Evolutionary conservation across 345 rosid genomes (phyloP).

Genomic region (Salix udensis): DNA sequence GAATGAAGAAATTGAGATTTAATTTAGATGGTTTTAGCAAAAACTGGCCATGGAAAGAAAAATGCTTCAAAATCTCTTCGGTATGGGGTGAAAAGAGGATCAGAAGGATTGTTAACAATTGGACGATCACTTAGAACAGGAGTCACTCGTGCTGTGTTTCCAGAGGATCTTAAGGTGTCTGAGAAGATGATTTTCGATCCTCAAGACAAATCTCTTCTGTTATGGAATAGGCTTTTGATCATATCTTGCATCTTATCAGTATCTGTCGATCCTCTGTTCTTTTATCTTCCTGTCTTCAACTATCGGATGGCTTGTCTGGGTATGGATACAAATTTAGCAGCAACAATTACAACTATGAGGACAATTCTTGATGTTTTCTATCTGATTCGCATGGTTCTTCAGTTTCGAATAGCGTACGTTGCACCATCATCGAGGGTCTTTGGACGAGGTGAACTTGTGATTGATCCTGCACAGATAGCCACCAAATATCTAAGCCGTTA

Average conservation of each 20-base stretch:
- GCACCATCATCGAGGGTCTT: slow-evolving; percentile 94
- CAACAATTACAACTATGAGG: slow-evolving; percentile 51
- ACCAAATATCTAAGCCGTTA: slow-evolving; percentile 56
- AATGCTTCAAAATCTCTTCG: slow-evolving; percentile 52
- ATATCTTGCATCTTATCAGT: slow-evolving; percentile 70
- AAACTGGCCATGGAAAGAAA: slow-evolving; percentile 30
- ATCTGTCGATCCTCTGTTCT: slow-evolving; percentile 74
- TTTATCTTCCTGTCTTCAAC: slow-evolving; percentile 74
- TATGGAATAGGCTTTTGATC: slow-evolving; percentile 78
- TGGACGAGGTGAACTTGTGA: slow-evolving; percentile 93
- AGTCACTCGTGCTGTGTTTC: slow-evolving; percentile 64
- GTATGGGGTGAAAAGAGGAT: slow-evolving; percentile 51
- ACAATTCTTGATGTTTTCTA: slow-evolving; percentile 59
- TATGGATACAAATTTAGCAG: slow-evolving; percentile 54
- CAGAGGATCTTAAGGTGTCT: slow-evolving; percentile 70
- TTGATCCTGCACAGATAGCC: slow-evolving; percentile 73
- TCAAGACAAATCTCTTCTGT: slow-evolving; percentile 66
- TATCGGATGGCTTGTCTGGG: slow-evolving; percentile 47
- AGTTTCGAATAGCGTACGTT: slow-evolving; percentile 74
- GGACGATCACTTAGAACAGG: slow-evolving; percentile 49
- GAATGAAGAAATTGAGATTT: slow-evolving; percentile 41
- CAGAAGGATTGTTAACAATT: slow-evolving; percentile 53
- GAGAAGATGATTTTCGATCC: slow-evolving; percentile 70
- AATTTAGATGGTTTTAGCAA: slow-evolving; percentile 32
- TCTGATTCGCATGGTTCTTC: slow-evolving; percentile 64